These are phyloP conservation scores for Tylopilus plumbeoviolaceoides DNA, from an alignment of 768 basidiomycete species.

Conservation along the genomic window DNA sequence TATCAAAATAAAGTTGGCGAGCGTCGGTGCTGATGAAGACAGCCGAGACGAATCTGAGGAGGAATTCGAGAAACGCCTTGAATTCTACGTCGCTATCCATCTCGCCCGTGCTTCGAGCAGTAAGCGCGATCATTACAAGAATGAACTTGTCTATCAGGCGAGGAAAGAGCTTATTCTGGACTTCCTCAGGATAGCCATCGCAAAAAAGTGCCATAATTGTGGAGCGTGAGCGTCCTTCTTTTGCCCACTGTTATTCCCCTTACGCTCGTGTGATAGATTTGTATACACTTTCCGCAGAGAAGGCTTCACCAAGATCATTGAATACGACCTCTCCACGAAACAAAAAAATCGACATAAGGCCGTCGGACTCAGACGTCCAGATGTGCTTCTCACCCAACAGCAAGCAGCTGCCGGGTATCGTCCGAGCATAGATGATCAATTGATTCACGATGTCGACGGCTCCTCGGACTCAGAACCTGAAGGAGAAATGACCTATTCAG, in stretches of 20 bases:
- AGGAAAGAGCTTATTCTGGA: slow-evolving; percentile 80
- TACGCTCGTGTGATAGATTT: slow-evolving; percentile 40
- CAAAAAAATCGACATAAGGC: slow-evolving; percentile 61
- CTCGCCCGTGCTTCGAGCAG: slow-evolving; percentile 42
- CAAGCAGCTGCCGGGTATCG: slow-evolving; percentile 25
- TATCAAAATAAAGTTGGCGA: slow-evolving; percentile 42
- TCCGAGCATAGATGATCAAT: slow-evolving; percentile 22
- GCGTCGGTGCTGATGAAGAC: slow-evolving; percentile 35
- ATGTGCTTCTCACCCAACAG: slow-evolving; percentile 61
- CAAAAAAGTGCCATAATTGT: slow-evolving; percentile 82
- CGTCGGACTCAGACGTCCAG: slow-evolving; percentile 58
- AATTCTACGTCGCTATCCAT: slow-evolving; percentile 60
- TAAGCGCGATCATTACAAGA: slow-evolving; percentile 85
- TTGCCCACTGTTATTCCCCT: slow-evolving; percentile 2
- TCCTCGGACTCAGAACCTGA: slow-evolving; percentile 48
- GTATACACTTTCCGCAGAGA: slow-evolving; percentile 92
- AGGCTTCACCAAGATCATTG: slow-evolving; percentile 89
- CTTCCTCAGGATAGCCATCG: slow-evolving; percentile 65
- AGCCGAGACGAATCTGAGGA: slow-evolving; percentile 54
- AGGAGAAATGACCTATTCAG: slow-evolving; percentile 45
- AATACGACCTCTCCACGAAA: slow-evolving; percentile 82
- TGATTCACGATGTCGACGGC: slow-evolving; percentile 44
- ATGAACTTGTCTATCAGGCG: slow-evolving; percentile 79
- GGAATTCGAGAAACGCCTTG: slow-evolving; percentile 59
- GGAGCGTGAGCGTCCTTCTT: slow-evolving; percentile 58